Evolutionary conservation across 495 filamentous ascomycete species (phyloP).

Genomic region (Friedmanniomyces endolithicus): DNA sequence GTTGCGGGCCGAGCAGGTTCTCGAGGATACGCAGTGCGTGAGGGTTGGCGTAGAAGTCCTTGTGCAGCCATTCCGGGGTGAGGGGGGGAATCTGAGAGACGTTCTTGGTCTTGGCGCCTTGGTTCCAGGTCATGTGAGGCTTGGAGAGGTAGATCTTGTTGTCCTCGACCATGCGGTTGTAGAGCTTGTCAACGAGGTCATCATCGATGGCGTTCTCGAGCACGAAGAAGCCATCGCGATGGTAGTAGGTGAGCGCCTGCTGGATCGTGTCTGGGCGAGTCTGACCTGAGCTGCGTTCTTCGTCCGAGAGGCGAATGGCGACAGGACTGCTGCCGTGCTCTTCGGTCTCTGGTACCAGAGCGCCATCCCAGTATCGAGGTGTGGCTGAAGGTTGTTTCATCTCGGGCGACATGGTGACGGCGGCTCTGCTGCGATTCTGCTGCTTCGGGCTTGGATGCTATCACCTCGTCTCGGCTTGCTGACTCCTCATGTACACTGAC

Average conservation of each 20-base stretch:
- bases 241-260: conserved; percentile 6
- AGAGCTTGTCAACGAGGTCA: conserved; percentile 8
- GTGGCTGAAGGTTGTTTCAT: background rate
- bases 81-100: conserved; percentile 14
- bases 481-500: background rate
- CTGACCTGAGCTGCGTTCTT: conserved; percentile 1
- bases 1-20: conserved; percentile 10
- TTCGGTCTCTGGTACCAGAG: conserved; percentile 1
- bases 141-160: conserved; percentile 4
- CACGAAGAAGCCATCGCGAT: conserved; percentile 17
- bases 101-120: conserved; percentile 7
- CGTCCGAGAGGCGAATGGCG: conserved; percentile 5
- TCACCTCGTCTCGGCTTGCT: background rate
- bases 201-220: conserved; percentile 14
- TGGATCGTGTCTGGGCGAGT: conserved; percentile 7
- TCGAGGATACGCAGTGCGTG: conserved; percentile 25
- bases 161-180: conserved; percentile 14
- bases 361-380: conserved; percentile 3
- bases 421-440: background rate
- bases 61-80: conserved; percentile 22
- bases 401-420: background rate
- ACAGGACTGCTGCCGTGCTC: conserved; percentile 4
- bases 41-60: conserved; percentile 31
- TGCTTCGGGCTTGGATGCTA: background rate
- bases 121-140: conserved; percentile 8